Evolutionary conservation across 345 rosid genomes (phyloP).

Genomic region (Conringia planisiliqua): DNA sequence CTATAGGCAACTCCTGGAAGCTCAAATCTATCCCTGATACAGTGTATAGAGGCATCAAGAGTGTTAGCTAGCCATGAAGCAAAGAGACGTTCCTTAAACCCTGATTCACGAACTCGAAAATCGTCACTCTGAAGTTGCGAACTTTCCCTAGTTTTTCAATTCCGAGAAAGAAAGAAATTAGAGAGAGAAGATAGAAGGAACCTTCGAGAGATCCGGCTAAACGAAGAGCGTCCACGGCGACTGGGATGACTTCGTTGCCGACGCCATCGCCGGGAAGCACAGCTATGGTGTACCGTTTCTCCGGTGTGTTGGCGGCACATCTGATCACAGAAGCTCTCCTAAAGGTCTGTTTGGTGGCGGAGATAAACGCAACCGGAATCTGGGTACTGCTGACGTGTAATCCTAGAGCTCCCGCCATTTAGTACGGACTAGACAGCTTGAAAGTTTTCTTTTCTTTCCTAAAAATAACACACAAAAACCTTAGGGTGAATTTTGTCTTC

Average conservation of each 20-base stretch:
- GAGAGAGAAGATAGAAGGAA: background rate
- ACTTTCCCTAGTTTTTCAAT: too few relatives aligned
- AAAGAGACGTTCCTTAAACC: too few relatives aligned
- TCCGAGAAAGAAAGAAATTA: too few relatives aligned
- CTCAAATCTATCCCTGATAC: conserved; percentile 6
- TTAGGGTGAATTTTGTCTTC: too few relatives aligned
- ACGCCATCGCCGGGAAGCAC: conserved; percentile 30
- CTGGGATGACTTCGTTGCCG: conserved; percentile 24
- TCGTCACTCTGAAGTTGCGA: too few relatives aligned
- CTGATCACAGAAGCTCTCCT: background rate
- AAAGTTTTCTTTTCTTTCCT: too few relatives aligned
- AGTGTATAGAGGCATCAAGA: too few relatives aligned
- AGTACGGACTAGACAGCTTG: background rate
- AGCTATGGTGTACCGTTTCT: conserved; percentile 13
- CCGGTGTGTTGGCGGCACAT: conserved; percentile 5
- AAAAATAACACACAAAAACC: too few relatives aligned
- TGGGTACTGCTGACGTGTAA: background rate
- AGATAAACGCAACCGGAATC: background rate
- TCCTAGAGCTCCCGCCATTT: background rate
- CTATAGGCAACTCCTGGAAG: conserved; percentile 16
- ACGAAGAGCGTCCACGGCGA: conserved; percentile 16
- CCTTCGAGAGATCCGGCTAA: conserved; percentile 24
- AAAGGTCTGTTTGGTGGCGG: conserved; percentile 11
- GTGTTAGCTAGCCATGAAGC: too few relatives aligned
- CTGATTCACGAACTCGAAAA: too few relatives aligned